These are phyloP conservation scores for Tricholoma furcatifolium DNA, from an alignment of 768 basidiomycete species.

Conservation along the genomic window DNA sequence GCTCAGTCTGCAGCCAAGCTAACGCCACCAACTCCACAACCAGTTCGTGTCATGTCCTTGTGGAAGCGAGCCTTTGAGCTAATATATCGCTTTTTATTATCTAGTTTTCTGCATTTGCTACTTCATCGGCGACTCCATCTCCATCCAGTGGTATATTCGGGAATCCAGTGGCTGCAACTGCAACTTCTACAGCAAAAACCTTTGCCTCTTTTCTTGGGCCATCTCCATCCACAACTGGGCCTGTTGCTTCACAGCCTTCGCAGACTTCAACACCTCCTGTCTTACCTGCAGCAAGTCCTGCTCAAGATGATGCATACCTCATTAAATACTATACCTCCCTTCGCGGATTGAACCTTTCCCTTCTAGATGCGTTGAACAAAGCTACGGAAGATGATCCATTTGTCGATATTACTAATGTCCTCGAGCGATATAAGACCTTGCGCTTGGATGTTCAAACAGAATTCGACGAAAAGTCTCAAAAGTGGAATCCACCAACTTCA, in stretches of 20 bases:
- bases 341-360: constrained; percentile 72
- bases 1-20: constrained; percentile 2
- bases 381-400: constrained; percentile 71
- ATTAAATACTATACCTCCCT: constrained; percentile 65
- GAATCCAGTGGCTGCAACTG: constrained; percentile 30
- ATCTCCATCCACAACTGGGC: constrained; percentile 2
- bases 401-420: constrained; percentile 51
- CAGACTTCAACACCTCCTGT: constrained; percentile 5
- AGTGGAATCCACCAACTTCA: constrained; percentile 8
- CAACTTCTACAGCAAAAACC: constrained; percentile 49
- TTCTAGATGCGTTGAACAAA: constrained; percentile 56
- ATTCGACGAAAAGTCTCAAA: constrained; percentile 37
- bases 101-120: constrained; percentile 2
- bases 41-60: constrained; percentile 13
- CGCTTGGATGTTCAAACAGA: constrained; percentile 57
- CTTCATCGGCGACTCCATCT: neutral
- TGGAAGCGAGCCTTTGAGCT: constrained; percentile 13
- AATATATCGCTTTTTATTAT: neutral
- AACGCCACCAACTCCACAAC: constrained; percentile 1
- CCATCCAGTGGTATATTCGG: constrained; percentile 6
- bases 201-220: constrained; percentile 44
- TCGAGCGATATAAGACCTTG: constrained; percentile 59
- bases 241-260: constrained; percentile 4
- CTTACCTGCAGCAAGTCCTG: constrained; percentile 12
- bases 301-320: constrained; percentile 31